phyloP scores from a whole-genome alignment of 169 alveolate genomes.

The Cryptosporidium ryanae region DNA sequence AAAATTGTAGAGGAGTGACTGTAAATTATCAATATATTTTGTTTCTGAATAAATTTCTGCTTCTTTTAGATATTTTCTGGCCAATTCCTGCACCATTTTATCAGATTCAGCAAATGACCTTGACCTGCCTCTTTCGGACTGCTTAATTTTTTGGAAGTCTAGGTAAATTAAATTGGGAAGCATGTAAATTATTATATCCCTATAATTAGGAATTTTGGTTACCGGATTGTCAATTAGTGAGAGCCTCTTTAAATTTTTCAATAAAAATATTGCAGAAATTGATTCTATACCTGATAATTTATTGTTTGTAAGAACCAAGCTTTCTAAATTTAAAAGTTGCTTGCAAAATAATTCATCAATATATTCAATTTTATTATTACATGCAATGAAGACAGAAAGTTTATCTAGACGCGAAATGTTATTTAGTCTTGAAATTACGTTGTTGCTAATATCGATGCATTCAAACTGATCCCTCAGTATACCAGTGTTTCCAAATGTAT shows the following conservation, averaged over 20 bases:
- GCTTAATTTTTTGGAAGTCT: constrained; percentile 82
- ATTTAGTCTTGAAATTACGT: constrained; percentile 10
- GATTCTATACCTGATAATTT: constrained; percentile 78
- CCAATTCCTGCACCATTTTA: background rate
- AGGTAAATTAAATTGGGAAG: constrained; percentile 81
- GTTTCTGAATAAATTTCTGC: background rate
- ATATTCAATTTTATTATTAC: constrained; percentile 49
- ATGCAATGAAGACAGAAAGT: constrained; percentile 29
- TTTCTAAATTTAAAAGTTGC: constrained; percentile 84
- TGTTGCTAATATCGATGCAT: constrained; percentile 60
- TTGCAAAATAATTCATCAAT: constrained; percentile 20
- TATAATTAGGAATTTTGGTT: constrained; percentile 80
- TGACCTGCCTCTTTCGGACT: constrained; percentile 81
- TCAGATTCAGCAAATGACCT: constrained; percentile 42
- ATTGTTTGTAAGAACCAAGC: constrained; percentile 89
- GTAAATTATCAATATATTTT: background rate
- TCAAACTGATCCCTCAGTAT: constrained; percentile 45
- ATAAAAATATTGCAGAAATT: constrained; percentile 71
- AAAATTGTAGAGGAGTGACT: background rate
- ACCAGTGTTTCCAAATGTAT: constrained; percentile 46
- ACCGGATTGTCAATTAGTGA: constrained; percentile 81
- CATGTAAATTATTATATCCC: constrained; percentile 79
- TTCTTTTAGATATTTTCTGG: background rate
- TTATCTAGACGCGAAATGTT: constrained; percentile 35
- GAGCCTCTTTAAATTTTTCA: constrained; percentile 76